Evolutionary conservation across 176 grass and related monocot species (phyloP).

Genomic region (Guadua angustifolia): DNA sequence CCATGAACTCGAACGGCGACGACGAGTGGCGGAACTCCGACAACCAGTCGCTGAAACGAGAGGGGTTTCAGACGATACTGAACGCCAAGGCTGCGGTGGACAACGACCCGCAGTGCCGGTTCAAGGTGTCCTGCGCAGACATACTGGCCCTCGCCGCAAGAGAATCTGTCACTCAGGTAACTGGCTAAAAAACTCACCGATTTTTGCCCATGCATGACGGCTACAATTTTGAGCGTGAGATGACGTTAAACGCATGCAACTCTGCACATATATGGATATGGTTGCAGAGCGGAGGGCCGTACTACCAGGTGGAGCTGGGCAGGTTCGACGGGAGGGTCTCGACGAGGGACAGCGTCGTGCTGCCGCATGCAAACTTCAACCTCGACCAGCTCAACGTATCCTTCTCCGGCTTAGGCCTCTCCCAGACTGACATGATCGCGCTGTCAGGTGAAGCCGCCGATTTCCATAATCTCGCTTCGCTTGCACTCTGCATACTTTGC

Average conservation of each 20-base stretch:
- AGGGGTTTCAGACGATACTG: slow-evolving; percentile 55
- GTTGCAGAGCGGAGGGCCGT: slow-evolving; percentile 63
- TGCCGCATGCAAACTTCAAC: slow-evolving; percentile 56
- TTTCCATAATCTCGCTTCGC: background rate
- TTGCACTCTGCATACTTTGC: background rate
- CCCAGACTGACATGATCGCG: slow-evolving; percentile 72
- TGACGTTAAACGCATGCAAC: too few relatives aligned
- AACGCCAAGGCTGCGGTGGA: slow-evolving; percentile 66
- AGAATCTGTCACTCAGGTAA: slow-evolving; percentile 39
- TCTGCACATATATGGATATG: background rate
- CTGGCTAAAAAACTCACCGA: too few relatives aligned
- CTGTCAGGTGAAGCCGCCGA: slow-evolving; percentile 51
- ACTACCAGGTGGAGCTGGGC: slow-evolving; percentile 70
- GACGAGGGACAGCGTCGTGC: slow-evolving; percentile 46
- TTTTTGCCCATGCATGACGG: too few relatives aligned
- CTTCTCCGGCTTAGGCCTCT: slow-evolving; percentile 58
- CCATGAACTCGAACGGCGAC: slow-evolving; percentile 52
- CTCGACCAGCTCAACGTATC: slow-evolving; percentile 64
- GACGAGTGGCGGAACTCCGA: slow-evolving; percentile 66
- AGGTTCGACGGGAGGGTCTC: slow-evolving; percentile 66
- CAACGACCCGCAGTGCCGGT: slow-evolving; percentile 53
- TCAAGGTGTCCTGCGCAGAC: slow-evolving; percentile 77
- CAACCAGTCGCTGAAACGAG: slow-evolving; percentile 52
- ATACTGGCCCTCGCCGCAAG: slow-evolving; percentile 72
- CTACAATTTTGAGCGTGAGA: too few relatives aligned